Base-by-base conservation (phyloP, 225 moss, liverwort and hornwort genomes). In the Climacium dendroides region DNA sequence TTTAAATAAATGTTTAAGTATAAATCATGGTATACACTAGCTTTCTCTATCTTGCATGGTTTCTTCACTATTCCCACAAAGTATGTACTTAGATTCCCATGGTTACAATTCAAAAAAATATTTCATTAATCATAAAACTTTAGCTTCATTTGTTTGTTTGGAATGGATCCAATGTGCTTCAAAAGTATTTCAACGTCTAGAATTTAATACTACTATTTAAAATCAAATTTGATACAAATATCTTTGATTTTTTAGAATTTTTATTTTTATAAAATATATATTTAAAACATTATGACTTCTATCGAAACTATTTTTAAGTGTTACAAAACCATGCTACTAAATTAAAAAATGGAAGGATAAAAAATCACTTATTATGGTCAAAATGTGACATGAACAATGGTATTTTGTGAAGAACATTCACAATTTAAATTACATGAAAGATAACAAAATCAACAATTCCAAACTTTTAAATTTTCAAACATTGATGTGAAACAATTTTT, bases 221-320 rank as follows among this genome's bases (percentile, higher is more conserved):
- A 74, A 48, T 32, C 48, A 32, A 74, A 32, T 47, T 29, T 30
- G 18, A 47, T 29, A 45, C 4, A 6, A 29, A 6, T 30, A 19
- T 8, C 10, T 47, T 47, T 73, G 30, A 11, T 48, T 47, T 30
- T 0, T 0, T 30, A 48, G 2, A 48, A 30, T 30, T 18, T 30
- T 0, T 11, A 19, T 19, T 47, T 19, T 4, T 7, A 4, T 7
- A 1, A 74, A 74, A 74, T 74, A 19, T n/a, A n/a, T n/a, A n/a
- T n/a, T n/a, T n/a, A n/a, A n/a, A n/a, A n/a, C n/a, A n/a, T n/a
- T n/a, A n/a, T n/a, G n/a, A n/a, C n/a, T n/a, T n/a, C n/a, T n/a
- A n/a, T n/a, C n/a, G n/a, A n/a, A n/a, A n/a, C n/a, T n/a, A 11
- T 55, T 26, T 26, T 1, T 7, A 25, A 55, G 0, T 0, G 0